phyloP scores from a whole-genome alignment of 2,329 filamentous ascomycete species.

The Microcyclospora pomicola region DNA sequence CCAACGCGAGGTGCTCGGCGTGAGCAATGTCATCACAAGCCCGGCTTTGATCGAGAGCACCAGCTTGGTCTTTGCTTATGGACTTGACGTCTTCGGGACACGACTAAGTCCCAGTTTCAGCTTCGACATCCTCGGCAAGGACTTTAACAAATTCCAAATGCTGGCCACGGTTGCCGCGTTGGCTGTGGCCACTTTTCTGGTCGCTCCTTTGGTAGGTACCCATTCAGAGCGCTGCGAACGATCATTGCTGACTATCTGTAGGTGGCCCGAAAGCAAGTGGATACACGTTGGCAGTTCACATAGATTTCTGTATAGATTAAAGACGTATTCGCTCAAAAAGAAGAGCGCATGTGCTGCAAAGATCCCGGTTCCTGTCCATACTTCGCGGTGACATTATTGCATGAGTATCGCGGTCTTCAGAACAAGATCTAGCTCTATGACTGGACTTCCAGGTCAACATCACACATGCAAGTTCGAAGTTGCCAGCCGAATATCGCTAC shows the following conservation, averaged over 20 bases:
- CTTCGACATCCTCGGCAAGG: constrained; percentile 86
- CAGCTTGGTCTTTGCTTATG: constrained; percentile 75
- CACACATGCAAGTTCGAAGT: no score
- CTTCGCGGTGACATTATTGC: no score
- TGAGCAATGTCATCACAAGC: constrained; percentile 57
- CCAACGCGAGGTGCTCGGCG: constrained; percentile 63
- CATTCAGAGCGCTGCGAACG: constrained; percentile 1
- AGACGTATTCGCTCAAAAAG: background rate
- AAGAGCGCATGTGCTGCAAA: no score
- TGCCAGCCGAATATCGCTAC: no score
- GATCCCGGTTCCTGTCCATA: no score
- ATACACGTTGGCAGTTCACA: constrained; percentile 44
- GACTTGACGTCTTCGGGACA: constrained; percentile 77
- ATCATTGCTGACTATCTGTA: constrained; percentile 18
- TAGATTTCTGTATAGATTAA: background rate
- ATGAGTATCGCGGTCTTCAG: no score
- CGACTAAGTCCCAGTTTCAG: constrained; percentile 73
- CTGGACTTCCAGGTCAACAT: no score
- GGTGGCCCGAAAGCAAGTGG: constrained; percentile 51
- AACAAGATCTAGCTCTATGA: no score
- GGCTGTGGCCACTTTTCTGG: constrained; percentile 57
- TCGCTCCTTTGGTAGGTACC: constrained; percentile 70
- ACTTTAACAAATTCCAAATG: constrained; percentile 83
- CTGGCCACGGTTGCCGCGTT: constrained; percentile 72
- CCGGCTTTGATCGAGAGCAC: constrained; percentile 84